phyloP scores from a whole-genome alignment of 306 rosid species.

The Lotus japonicus region DNA sequence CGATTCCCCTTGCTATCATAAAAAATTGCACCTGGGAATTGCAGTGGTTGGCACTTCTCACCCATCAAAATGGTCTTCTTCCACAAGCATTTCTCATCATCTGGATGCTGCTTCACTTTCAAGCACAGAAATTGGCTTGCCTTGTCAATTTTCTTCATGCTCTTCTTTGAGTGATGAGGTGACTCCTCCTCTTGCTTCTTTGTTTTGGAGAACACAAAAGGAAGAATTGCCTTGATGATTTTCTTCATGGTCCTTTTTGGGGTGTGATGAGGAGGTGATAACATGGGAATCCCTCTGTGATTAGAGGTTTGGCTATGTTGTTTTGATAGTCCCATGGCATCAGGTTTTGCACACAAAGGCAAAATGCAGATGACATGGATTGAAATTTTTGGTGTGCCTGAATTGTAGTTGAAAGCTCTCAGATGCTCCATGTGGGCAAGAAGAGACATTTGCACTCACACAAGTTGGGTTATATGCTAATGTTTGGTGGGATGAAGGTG shows the following conservation, averaged over 20 bases:
- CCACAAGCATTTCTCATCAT: constrained; percentile 36
- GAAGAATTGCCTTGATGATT: neutral
- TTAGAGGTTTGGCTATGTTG: neutral
- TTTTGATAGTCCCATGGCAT: neutral
- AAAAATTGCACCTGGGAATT: constrained; percentile 40
- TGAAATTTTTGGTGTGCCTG: neutral
- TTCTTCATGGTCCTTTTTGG: constrained; percentile 17
- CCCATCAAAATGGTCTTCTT: constrained; percentile 44
- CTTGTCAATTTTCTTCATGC: constrained; percentile 2
- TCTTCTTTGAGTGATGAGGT: neutral
- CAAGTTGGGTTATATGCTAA: neutral
- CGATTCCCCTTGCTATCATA: constrained; percentile 36
- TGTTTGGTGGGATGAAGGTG: neutral
- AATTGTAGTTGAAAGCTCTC: neutral
- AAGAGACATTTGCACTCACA: neutral
- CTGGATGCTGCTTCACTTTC: neutral
- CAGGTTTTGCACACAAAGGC: constrained; percentile 17
- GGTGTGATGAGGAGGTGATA: neutral
- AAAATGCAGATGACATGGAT: constrained; percentile 17
- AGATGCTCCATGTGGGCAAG: neutral
- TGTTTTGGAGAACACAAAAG: neutral
- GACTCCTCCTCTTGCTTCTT: neutral
- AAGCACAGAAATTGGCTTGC: neutral
- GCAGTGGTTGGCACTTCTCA: constrained; percentile 34
- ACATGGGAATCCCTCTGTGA: neutral